These are phyloP conservation scores for Tricholoma saponaceum DNA, from an alignment of 768 basidiomycete species.

Conservation along the genomic window DNA sequence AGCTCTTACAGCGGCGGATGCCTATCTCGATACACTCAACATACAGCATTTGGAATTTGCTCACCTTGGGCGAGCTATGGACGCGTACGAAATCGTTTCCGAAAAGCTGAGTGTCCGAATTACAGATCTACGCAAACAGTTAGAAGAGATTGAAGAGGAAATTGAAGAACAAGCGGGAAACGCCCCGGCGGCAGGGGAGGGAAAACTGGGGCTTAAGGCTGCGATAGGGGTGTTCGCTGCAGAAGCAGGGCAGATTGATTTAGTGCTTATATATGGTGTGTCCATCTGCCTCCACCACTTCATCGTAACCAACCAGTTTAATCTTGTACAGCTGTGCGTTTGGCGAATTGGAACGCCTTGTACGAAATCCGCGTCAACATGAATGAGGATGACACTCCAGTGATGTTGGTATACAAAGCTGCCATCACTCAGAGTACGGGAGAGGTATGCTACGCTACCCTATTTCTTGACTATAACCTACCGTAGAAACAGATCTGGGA, in stretches of 20 bases:
- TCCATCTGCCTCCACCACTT: neutral
- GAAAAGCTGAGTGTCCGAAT: neutral
- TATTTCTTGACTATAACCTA: neutral
- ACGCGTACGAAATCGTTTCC: neutral
- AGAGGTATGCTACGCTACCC: constrained; percentile 24
- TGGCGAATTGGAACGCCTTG: constrained; percentile 23
- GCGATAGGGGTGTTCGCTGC: neutral
- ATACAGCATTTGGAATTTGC: constrained; percentile 18
- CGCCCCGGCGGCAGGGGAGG: neutral
- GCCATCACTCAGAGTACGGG: constrained; percentile 38
- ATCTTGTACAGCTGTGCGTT: constrained; percentile 26
- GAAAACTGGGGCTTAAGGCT: neutral
- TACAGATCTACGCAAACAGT: neutral
- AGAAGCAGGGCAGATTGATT: neutral
- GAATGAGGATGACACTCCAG: constrained; percentile 33
- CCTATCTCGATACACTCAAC: constrained; percentile 23
- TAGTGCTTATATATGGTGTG: neutral
- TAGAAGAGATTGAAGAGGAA: neutral
- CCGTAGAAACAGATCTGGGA: constrained; percentile 9
- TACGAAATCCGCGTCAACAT: constrained; percentile 43
- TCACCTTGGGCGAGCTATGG: neutral
- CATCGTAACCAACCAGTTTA: neutral
- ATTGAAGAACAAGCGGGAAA: neutral
- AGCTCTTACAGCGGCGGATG: constrained; percentile 18
- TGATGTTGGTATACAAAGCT: constrained; percentile 38